A percentile compares a stretch with the other conserved stretches of the same genome.
Evolutionary conservation across 805 yeast genomes (phyloP).

Genomic region (Saturnispora ahearnii): DNA sequence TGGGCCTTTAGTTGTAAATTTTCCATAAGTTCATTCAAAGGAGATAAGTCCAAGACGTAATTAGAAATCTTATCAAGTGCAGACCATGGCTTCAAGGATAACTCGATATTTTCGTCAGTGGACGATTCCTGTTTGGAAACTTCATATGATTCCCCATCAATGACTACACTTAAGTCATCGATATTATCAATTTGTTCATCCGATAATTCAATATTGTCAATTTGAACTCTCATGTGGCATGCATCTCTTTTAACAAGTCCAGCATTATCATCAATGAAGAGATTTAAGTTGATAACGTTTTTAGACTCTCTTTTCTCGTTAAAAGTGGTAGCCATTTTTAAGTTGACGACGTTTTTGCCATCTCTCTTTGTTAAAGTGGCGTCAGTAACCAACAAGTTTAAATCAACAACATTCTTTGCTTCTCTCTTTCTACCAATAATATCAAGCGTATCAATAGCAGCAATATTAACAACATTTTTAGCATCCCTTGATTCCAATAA

Average conservation of each 20-base stretch:
- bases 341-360: slow-evolving; percentile 14
- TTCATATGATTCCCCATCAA: slow-evolving; percentile 1
- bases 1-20: not conserved
- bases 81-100: slow-evolving; percentile 4
- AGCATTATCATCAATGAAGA: slow-evolving; percentile 9
- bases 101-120: not conserved
- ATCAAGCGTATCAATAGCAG: slow-evolving; percentile 7
- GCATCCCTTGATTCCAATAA: slow-evolving; percentile 11
- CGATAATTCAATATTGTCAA: not conserved
- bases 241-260: slow-evolving; percentile 12
- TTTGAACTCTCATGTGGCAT: not conserved
- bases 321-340: slow-evolving; percentile 15
- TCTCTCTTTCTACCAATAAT: slow-evolving; percentile 1
- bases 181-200: not conserved
- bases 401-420: slow-evolving; percentile 12
- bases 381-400: slow-evolving; percentile 15
- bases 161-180: slow-evolving; percentile 1
- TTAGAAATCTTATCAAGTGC: not conserved
- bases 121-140: not conserved
- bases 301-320: slow-evolving; percentile 14
- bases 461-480: slow-evolving; percentile 11
- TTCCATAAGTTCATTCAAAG: not conserved
- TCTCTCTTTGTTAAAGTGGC: slow-evolving; percentile 15
- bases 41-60: not conserved
- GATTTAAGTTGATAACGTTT: slow-evolving; percentile 12